These are phyloP conservation scores for Monosporascus sp. DNA, from an alignment of 2,329 filamentous ascomycete genomes.

Conservation along the genomic window DNA sequence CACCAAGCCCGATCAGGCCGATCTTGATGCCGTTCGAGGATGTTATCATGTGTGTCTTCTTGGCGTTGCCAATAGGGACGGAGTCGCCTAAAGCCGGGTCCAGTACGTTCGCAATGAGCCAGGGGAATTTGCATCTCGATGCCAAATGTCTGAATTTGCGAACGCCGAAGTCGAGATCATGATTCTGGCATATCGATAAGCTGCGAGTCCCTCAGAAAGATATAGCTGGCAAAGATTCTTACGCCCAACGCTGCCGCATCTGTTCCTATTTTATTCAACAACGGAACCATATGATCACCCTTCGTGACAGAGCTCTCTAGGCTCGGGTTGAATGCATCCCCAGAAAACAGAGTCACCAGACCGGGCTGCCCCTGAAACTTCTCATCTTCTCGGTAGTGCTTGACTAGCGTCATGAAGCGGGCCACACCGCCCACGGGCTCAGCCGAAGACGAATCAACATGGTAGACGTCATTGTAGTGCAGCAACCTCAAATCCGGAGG, in stretches of 20 bases:
- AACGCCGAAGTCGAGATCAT: constrained; percentile 89
- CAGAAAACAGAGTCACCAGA: constrained; percentile 78
- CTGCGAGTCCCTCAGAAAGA: constrained; percentile 5
- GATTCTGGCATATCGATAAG: constrained; percentile 54
- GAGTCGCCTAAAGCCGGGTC: constrained; percentile 75
- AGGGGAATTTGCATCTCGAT: constrained; percentile 75
- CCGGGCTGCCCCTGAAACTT: constrained; percentile 59
- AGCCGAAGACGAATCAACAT: constrained; percentile 68
- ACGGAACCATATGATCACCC: constrained; percentile 82
- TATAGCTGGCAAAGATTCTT: constrained; percentile 28
- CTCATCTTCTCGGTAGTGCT: constrained; percentile 64
- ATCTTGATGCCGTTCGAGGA: constrained; percentile 81
- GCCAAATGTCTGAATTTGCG: constrained; percentile 70
- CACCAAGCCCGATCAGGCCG: constrained; percentile 78
- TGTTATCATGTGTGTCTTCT: constrained; percentile 70
- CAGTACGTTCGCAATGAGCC: constrained; percentile 83
- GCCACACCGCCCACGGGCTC: constrained; percentile 79
- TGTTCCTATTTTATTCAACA: constrained; percentile 73
- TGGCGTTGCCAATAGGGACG: constrained; percentile 70
- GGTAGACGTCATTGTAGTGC: constrained; percentile 94
- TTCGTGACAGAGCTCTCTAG: constrained; percentile 87
- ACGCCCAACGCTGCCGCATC: constrained; percentile 79
- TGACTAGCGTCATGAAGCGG: constrained; percentile 72
- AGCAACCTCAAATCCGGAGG: constrained; percentile 72
- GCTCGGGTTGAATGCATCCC: constrained; percentile 89